Percentiles rank a stretch among this genome's conserved stretches.
Conservation (phyloP, 208 protist genomes). For the Porcisia hertigi region DNA sequence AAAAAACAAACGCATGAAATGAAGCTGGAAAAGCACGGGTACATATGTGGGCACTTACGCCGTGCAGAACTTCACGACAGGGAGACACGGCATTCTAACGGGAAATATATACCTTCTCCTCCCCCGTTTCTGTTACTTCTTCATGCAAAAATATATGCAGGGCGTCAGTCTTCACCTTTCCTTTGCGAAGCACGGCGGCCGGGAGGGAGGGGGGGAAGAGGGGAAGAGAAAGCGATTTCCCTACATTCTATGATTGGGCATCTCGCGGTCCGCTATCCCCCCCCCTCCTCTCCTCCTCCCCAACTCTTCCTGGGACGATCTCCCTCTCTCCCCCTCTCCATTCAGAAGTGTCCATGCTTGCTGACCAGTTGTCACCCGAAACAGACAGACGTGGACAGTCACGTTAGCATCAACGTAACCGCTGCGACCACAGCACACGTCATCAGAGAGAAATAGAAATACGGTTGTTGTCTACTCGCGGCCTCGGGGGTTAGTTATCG, state of each 20-base stretch:
- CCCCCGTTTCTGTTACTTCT: not conserved
- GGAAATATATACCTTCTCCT: not conserved
- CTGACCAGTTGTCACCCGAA: not conserved
- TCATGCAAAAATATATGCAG: not conserved
- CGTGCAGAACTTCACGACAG: not conserved
- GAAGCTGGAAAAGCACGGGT: not conserved
- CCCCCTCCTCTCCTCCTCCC: not conserved
- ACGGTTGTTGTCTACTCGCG: constrained; percentile 1
- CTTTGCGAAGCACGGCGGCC: not conserved
- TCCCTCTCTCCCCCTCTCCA: no score
- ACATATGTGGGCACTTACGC: not conserved
- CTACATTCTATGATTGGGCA: not conserved
- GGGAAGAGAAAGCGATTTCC: not conserved
- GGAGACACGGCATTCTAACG: no score
- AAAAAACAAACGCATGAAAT: not conserved
- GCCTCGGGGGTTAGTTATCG: not conserved
- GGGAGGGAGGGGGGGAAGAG: not conserved
- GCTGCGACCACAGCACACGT: not conserved
- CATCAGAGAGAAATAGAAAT: not conserved
- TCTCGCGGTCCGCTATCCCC: no score
- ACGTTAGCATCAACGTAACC: not conserved
- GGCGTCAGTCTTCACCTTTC: not conserved
- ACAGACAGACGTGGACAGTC: constrained; percentile 2
- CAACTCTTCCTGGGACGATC: not conserved
- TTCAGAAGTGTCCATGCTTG: not conserved